Evolutionary conservation across 768 basidiomycete species (phyloP), one percentile per base, ranked within the genome.

Genomic region (Crassisporium funariophilum): DNA sequence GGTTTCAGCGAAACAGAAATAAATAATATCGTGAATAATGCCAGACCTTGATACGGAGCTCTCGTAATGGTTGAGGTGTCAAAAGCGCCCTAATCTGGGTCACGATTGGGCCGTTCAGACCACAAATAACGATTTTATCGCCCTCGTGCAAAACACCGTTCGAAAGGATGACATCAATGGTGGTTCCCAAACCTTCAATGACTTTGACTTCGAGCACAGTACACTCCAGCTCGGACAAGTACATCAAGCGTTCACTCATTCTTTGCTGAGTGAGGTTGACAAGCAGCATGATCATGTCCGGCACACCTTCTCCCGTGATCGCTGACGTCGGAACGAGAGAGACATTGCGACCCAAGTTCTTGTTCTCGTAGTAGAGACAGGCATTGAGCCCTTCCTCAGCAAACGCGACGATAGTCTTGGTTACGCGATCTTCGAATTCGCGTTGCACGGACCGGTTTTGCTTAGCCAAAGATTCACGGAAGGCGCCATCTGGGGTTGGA

Each of bases 161-260:
- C 11, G 91, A 93, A 47, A 98, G 75, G 21, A 98, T 84, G 15
- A 98, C 93, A 71, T 98, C 95, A 58, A 98, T 92, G 0, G 97
- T 98, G 21, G 95, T 98, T 22, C 97, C 97, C 39, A 98, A 76
- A 59, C 97, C 97, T 70, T 99, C 97, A 56, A 98, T 83, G 52
- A 98, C 91, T 77, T 99, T 99, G 65, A 98, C 97, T 68, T 98
- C 97, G 47, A 99, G 81, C 9, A 99, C 92, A 5, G 97, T 99
- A 67, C 95, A 98, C 70, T 98, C 94, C 35, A 98, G 77, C 62
- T 97, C 94, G 22, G 93, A 91, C 49, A 98, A 79, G 71, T 98
- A 99, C 97, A 98, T 99, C 51, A 99, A 78, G 34, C 88, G 82
- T 65, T 95, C 91, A 66, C 88, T 93, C 95, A 98, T 97, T 49